Percentiles rank a stretch among this genome's conserved stretches.
Conservation (phyloP, 306 rosid species). For the Castanea mollissima region DNA sequence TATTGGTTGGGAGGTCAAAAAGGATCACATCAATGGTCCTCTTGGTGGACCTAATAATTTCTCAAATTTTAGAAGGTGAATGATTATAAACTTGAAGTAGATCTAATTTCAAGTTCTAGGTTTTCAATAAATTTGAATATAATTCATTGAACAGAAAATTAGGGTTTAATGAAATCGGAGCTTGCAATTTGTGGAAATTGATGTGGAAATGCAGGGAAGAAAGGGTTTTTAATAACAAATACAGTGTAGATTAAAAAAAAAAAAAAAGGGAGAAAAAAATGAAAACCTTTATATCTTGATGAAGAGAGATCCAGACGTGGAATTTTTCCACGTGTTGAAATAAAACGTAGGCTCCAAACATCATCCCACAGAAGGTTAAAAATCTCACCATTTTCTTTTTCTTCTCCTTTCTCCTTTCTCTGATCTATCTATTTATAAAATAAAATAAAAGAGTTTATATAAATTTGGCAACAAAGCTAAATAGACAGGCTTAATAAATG, state of each 20-base stretch:
- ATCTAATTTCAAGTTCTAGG: neutral
- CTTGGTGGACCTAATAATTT: no score
- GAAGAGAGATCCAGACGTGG: constrained; percentile 99
- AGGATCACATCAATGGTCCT: no score
- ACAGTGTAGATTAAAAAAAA: neutral
- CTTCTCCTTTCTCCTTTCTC: neutral
- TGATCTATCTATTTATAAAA: no score
- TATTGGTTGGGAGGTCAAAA: no score
- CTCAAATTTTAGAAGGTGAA: neutral
- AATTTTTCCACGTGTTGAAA: constrained; percentile 90
- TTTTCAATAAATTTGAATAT: neutral
- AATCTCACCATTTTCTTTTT: constrained; percentile 71
- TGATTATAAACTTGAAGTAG: neutral
- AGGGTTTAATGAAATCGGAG: neutral
- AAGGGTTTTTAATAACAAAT: neutral
- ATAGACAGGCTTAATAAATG: no score
- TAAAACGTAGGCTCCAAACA: constrained; percentile 83
- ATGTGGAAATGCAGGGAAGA: neutral
- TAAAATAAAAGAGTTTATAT: no score
- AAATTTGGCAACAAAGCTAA: no score
- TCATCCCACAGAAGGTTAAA: constrained; percentile 79
- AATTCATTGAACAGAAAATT: neutral
- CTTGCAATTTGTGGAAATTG: neutral
- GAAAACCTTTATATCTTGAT: constrained; percentile 86
- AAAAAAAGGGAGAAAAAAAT: neutral